Evolutionary conservation across 345 rosid genomes (phyloP).

Genomic region (Schrenkiella parvula): DNA sequence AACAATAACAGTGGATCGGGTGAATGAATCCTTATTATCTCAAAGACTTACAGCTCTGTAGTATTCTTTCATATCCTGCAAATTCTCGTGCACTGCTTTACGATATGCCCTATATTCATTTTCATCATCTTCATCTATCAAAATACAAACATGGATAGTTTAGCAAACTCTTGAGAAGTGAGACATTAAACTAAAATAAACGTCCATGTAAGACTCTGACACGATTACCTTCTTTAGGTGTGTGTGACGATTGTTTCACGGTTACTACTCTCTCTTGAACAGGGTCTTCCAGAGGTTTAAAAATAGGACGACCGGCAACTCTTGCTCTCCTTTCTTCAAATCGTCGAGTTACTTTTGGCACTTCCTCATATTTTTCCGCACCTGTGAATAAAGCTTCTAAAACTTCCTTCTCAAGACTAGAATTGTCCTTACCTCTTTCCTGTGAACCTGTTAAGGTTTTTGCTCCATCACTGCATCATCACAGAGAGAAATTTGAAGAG

Average conservation of each 20-base stretch:
- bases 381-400: constrained; percentile 44
- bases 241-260: constrained; percentile 20
- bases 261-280: constrained; percentile 22
- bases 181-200: constrained; percentile 1
- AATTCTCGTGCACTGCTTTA: constrained; percentile 53
- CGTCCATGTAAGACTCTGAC: background rate
- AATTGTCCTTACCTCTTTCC: constrained; percentile 26
- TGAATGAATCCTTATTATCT: background rate
- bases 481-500: background rate
- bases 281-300: constrained; percentile 38
- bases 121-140: constrained; percentile 42
- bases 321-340: constrained; percentile 32
- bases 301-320: constrained; percentile 33
- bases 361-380: constrained; percentile 37
- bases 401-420: constrained; percentile 44
- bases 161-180: background rate
- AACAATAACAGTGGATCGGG: background rate
- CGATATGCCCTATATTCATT: constrained; percentile 45
- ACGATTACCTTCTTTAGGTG: constrained; percentile 37
- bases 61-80: constrained; percentile 56
- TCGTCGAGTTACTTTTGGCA: constrained; percentile 18
- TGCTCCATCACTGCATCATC: constrained; percentile 39
- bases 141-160: constrained; percentile 15
- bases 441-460: constrained; percentile 15
- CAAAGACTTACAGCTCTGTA: constrained; percentile 52